Evolutionary conservation across 1,139 yeast species (phyloP), one percentile per base, ranked within the genome.

Genomic region (Geotrichum cucujoidarum): DNA sequence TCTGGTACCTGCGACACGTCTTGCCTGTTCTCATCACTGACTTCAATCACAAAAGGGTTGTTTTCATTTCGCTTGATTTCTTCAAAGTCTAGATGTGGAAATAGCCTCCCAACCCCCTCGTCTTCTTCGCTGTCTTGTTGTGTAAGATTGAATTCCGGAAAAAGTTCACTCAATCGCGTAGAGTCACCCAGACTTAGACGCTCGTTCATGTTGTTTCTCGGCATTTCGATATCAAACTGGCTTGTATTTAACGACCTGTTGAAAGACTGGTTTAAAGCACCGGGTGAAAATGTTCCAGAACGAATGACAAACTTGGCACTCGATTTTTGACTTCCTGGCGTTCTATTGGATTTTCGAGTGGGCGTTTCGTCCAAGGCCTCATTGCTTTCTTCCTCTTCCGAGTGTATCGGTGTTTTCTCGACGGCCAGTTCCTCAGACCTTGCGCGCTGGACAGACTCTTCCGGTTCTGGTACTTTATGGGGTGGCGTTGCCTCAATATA

Each of bases 91-190:
- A 25, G 17, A 7, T 30, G 33, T 2, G 25, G 33, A 29, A 24
- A 18, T 8, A 16, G 17, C 20, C 29, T 16, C 17, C 22, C 38
- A 22, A 25, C 35, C 24, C 30, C 40, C 11, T 25, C 20, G 25
- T 34, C 39, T 8, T 20, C 41, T 5, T 25, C 40, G 8, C 22
- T 42, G 10, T 45, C 44, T 6, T 21, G 22, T 29, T 45, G 52
- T 3, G 52, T 45, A 4, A 41, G 21, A 25, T 46, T 37, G 35
- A 49, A 46, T 17, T 49, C 52, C 14, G 52, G 50, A 37, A 49
- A 46, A n/a, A 14, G 40, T 30, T 49, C 50, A 37, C 52, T 49
- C 35, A 49, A 24, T 21, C 52, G 40, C 10, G 18, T 38, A 14
- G 47, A 4, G 4, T 17, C 35, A 4, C 30, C 32, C 8, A 36